These are phyloP conservation scores for Skeletonema grethae DNA, from an alignment of 108 stramenopile species.

Conservation along the genomic window DNA sequence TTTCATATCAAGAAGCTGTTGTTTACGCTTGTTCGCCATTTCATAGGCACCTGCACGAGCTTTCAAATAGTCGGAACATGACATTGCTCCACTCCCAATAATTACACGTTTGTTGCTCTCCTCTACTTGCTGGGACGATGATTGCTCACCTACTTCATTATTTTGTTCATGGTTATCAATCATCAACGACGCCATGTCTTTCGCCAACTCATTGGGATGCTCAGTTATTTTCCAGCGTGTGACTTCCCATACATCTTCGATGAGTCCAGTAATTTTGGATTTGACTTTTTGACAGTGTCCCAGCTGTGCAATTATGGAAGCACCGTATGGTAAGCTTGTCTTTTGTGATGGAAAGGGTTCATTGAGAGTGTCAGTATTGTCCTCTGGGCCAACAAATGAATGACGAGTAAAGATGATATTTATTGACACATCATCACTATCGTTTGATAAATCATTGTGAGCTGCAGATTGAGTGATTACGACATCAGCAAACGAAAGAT, in stretches of 20 bases:
- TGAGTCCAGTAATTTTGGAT: background rate
- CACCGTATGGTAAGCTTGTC: constrained; percentile 63
- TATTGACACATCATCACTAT: constrained; percentile 8
- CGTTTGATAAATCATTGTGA: background rate
- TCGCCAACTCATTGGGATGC: constrained; percentile 57
- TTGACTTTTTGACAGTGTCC: constrained; percentile 21
- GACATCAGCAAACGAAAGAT: constrained; percentile 59
- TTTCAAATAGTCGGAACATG: constrained; percentile 64
- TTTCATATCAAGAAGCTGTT: constrained; percentile 11
- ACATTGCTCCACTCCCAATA: constrained; percentile 51
- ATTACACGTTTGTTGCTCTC: constrained; percentile 7
- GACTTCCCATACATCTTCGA: constrained; percentile 34
- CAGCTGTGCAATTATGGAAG: constrained; percentile 40
- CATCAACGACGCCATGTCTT: constrained; percentile 37
- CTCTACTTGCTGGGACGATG: constrained; percentile 2
- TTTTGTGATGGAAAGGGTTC: constrained; percentile 60
- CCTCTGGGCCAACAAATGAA: constrained; percentile 18
- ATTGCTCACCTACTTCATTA: background rate
- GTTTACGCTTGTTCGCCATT: constrained; percentile 1
- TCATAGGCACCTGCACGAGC: constrained; percentile 38
- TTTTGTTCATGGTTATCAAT: background rate
- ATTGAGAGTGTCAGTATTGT: constrained; percentile 29
- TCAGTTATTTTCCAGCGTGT: constrained; percentile 55
- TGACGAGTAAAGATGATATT: constrained; percentile 55
- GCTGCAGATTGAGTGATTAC: background rate